phyloP scores from a whole-genome alignment of 495 filamentous ascomycete species.

The Cairneyella variabilis region DNA sequence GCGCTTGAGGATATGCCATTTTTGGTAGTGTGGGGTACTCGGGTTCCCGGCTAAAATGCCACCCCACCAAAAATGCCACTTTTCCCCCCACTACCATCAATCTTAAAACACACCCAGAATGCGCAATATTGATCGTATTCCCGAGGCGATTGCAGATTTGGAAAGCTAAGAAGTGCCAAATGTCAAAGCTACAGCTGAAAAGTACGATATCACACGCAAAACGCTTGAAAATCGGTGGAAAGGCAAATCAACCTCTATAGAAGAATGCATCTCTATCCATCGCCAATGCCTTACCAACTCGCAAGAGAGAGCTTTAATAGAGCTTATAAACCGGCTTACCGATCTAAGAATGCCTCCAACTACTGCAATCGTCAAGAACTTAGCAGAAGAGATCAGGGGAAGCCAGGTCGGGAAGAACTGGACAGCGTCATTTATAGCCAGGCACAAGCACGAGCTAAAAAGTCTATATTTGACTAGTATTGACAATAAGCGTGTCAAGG shows the following conservation, averaged over 20 bases:
- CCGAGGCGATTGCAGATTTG: neutral
- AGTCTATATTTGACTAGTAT: slow-evolving; percentile 4
- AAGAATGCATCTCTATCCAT: no score
- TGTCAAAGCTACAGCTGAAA: slow-evolving; percentile 3
- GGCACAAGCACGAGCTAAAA: neutral
- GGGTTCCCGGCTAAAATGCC: no score
- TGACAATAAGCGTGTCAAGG: neutral
- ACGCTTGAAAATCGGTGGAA: slow-evolving; percentile 1
- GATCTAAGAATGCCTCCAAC: neutral
- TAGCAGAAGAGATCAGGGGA: slow-evolving; percentile 2
- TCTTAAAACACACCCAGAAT: no score
- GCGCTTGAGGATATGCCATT: neutral
- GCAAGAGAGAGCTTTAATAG: no score
- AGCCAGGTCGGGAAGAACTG: neutral
- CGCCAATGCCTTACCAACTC: no score
- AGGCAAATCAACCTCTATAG: neutral
- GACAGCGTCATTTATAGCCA: neutral
- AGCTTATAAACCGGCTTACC: neutral
- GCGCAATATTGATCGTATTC: neutral
- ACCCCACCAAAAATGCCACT: no score
- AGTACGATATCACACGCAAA: slow-evolving; percentile 2
- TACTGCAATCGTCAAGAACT: slow-evolving; percentile 3
- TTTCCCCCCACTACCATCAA: no score
- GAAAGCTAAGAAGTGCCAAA: neutral
- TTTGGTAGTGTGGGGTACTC: no score